Evolutionary conservation across 305 asterid species (phyloP).

Genomic region (Fraxinus floribunda): DNA sequence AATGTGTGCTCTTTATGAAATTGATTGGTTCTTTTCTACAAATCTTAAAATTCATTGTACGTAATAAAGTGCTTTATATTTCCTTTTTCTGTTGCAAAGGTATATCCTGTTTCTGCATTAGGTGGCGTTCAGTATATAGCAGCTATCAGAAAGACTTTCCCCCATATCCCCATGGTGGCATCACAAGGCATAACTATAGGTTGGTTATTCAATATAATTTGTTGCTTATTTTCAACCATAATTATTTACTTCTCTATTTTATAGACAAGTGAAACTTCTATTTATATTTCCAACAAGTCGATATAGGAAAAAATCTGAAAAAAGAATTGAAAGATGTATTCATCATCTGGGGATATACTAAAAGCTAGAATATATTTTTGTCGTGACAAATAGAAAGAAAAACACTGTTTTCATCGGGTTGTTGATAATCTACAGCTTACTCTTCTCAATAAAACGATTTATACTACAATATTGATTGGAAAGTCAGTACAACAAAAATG

Average conservation of each 20-base stretch:
- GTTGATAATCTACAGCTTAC: neutral
- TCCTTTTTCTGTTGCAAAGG: conserved; percentile 37
- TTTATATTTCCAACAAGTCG: neutral
- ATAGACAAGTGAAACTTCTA: neutral
- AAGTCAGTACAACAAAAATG: neutral
- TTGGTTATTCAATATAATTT: conserved; percentile 28
- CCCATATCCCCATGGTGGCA: conserved; percentile 80
- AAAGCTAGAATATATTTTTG: neutral
- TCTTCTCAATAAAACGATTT: neutral
- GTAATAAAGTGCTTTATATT: neutral
- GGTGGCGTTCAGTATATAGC: conserved; percentile 72
- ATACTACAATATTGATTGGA: neutral
- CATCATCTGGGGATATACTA: neutral
- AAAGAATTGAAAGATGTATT: neutral
- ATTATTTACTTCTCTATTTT: neutral
- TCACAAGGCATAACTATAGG: conserved; percentile 83
- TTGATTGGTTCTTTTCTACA: neutral
- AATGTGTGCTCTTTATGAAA: neutral
- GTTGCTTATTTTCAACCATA: neutral
- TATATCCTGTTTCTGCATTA: conserved; percentile 74
- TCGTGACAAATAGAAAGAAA: neutral
- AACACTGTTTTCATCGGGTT: neutral
- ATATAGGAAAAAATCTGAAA: neutral
- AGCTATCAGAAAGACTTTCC: conserved; percentile 68
- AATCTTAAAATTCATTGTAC: neutral